phyloP scores from a whole-genome alignment of 2,329 filamentous ascomycete genomes.

The Nannizziopsis arthrosporioides region DNA sequence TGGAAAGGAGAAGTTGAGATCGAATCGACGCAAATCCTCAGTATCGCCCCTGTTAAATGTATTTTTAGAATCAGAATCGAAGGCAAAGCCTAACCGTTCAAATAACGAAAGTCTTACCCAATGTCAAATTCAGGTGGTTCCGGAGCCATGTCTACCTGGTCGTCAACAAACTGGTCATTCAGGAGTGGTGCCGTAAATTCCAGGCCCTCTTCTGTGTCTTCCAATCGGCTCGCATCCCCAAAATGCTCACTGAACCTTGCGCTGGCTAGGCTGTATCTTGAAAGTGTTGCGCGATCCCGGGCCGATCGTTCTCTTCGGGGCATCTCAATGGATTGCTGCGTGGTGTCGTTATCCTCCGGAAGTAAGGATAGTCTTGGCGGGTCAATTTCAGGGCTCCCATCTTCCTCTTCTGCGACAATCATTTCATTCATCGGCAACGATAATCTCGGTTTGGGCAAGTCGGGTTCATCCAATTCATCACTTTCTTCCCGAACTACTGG shows the following conservation, averaged over 20 bases:
- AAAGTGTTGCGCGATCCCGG: constrained; percentile 29
- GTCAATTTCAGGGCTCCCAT: constrained; percentile 27
- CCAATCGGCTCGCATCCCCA: constrained; percentile 36
- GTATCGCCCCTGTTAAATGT: constrained; percentile 32
- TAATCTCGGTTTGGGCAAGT: constrained; percentile 31
- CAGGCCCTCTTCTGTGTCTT: constrained; percentile 31
- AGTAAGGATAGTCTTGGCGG: constrained; percentile 33
- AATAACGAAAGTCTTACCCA: constrained; percentile 21
- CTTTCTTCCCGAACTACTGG: constrained; percentile 26
- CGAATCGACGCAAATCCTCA: constrained; percentile 32
- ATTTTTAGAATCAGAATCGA: background rate
- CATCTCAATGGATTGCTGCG: constrained; percentile 32
- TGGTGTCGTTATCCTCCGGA: constrained; percentile 38
- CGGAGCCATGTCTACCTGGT: constrained; percentile 25
- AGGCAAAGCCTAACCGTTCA: background rate
- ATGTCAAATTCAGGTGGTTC: constrained; percentile 30
- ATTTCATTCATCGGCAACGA: constrained; percentile 38
- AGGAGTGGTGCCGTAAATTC: constrained; percentile 30
- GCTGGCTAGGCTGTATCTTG: constrained; percentile 34
- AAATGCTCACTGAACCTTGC: constrained; percentile 41
- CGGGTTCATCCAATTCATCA: constrained; percentile 40
- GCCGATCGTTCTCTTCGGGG: constrained; percentile 32
- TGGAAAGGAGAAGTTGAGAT: constrained; percentile 33
- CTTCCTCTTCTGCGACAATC: constrained; percentile 29
- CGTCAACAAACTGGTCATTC: constrained; percentile 27